Percentiles rank a stretch among this genome's conserved stretches.
phyloP scores from a whole-genome alignment of 768 basidiomycete species.

The Flagelloscypha sp. region DNA sequence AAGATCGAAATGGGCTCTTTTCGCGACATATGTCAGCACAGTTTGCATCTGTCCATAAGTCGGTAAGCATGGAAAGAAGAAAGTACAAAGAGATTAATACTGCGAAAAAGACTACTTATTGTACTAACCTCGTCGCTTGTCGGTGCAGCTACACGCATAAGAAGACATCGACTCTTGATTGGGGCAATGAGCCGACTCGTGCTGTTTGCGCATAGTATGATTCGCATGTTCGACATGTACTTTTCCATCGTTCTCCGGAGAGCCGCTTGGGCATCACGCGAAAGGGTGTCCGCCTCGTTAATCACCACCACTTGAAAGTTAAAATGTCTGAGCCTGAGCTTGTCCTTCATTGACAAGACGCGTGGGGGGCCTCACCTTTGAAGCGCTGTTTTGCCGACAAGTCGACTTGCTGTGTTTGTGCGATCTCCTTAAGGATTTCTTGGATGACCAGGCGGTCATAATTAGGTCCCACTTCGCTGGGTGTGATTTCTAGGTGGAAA shows the following conservation, averaged over 20 bases:
- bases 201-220: conserved; percentile 94
- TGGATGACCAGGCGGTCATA: conserved; percentile 94
- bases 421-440: conserved; percentile 95
- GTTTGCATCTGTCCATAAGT: conserved; percentile 54
- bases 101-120: conserved; percentile 1
- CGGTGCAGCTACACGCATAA: conserved; percentile 91
- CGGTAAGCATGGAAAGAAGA: neutral
- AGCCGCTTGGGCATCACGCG: conserved; percentile 95
- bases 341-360: neutral
- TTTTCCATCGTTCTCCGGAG: conserved; percentile 98
- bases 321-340: neutral
- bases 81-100: conserved; percentile 3
- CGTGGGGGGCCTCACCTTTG: conserved; percentile 57
- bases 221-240: conserved; percentile 95
- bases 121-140: conserved; percentile 58
- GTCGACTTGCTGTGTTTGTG: conserved; percentile 98
- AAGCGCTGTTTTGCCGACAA: conserved; percentile 91
- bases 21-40: conserved; percentile 75
- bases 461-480: conserved; percentile 95
- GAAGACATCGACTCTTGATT: conserved; percentile 89
- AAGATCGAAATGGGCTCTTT: conserved; percentile 71
- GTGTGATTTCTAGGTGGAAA: conserved; percentile 95
- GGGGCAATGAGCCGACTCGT: conserved; percentile 94
- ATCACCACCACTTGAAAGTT: conserved; percentile 91
- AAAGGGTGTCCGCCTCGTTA: conserved; percentile 92